Conservation (phyloP, 805 yeast species). For the Priceomyces carsonii region DNA sequence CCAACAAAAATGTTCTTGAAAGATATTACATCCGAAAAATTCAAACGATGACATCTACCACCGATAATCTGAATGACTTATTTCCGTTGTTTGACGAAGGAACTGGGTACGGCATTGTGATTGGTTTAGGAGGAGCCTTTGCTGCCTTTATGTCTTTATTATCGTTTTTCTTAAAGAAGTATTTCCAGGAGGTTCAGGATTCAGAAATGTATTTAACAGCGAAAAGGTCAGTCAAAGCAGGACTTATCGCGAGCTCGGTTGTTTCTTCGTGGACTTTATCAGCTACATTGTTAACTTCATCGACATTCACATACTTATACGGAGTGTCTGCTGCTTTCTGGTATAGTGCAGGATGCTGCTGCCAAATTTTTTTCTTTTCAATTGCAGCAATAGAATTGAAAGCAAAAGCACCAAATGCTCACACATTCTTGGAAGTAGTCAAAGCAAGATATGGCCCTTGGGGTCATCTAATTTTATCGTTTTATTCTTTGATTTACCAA, state of each 20-base stretch:
- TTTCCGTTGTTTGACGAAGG: conserved; percentile 15
- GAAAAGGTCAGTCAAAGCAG: conserved; percentile 41
- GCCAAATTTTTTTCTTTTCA: conserved; percentile 37
- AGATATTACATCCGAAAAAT: too few species aligned
- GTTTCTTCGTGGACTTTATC: conserved; percentile 50
- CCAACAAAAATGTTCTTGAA: too few species aligned
- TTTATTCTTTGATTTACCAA: too few species aligned
- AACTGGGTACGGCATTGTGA: conserved; percentile 41
- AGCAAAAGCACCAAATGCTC: conserved; percentile 42
- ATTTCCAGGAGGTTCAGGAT: conserved; percentile 40
- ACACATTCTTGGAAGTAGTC: conserved; percentile 41
- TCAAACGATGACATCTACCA: too few species aligned
- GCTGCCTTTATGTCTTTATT: conserved; percentile 38
- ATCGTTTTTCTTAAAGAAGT: conserved; percentile 32
- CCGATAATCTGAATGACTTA: too few species aligned
- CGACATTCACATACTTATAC: too few species aligned
- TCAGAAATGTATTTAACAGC: conserved; percentile 48
- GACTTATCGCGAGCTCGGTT: conserved; percentile 42
- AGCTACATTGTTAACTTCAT: conserved; percentile 40
- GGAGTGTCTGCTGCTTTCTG: too few species aligned
- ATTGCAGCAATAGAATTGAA: conserved; percentile 40
- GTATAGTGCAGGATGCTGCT: conserved; percentile 39
- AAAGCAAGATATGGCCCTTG: conserved; percentile 35
- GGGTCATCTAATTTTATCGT: too few species aligned
- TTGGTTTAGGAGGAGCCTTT: conserved; percentile 46